phyloP scores from a whole-genome alignment of 805 yeast genomes.

The Starmerella kuoi region DNA sequence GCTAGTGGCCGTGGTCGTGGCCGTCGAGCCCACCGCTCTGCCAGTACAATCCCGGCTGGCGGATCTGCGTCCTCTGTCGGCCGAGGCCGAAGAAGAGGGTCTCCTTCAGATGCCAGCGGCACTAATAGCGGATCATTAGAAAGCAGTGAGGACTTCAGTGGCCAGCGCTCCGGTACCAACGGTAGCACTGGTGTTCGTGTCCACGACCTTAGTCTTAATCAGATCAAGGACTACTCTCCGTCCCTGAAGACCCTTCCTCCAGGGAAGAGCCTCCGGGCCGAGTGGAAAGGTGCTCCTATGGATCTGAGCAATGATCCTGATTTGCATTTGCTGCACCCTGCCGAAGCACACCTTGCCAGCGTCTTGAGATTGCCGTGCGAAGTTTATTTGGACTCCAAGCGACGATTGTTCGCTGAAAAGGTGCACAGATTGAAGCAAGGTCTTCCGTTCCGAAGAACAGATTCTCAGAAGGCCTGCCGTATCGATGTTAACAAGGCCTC shows the following conservation, averaged over 20 bases:
- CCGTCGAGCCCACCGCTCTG: background rate
- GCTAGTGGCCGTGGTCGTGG: background rate
- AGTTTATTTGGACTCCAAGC: slow-evolving; percentile 63
- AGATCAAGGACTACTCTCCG: slow-evolving; percentile 75
- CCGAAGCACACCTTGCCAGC: slow-evolving; percentile 76
- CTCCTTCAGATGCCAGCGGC: slow-evolving; percentile 1
- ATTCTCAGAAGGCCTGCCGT: slow-evolving; percentile 94
- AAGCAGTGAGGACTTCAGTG: background rate
- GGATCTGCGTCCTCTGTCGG: background rate
- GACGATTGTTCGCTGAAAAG: slow-evolving; percentile 80
- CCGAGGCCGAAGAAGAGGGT: slow-evolving; percentile 5
- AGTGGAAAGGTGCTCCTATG: slow-evolving; percentile 99
- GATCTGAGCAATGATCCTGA: slow-evolving; percentile 71
- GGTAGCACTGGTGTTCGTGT: slow-evolving; percentile 25
- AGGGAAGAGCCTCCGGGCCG: slow-evolving; percentile 65
- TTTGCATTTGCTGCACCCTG: slow-evolving; percentile 67
- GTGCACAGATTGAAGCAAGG: slow-evolving; percentile 59
- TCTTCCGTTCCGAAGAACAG: slow-evolving; percentile 85
- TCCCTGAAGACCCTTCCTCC: slow-evolving; percentile 50
- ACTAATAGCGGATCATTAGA: background rate
- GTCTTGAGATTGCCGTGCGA: slow-evolving; percentile 80
- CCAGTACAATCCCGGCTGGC: background rate
- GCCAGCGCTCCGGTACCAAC: background rate
- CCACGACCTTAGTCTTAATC: slow-evolving; percentile 30
- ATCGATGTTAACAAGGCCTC: slow-evolving; percentile 96